phyloP scores from a whole-genome alignment of 2,329 filamentous ascomycete species.

The Onygenales sp. region DNA sequence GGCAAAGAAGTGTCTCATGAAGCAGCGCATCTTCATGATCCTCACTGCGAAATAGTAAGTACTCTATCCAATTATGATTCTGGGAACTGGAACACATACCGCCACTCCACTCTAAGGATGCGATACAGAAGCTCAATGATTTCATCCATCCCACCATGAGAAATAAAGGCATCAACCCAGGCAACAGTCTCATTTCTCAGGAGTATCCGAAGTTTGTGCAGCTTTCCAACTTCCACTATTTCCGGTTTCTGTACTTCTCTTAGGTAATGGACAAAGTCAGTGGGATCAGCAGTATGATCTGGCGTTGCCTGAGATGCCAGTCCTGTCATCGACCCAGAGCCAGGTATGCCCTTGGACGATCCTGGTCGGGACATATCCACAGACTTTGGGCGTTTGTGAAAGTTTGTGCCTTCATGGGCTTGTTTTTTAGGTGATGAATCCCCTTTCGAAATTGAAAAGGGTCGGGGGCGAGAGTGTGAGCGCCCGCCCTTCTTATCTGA shows the following conservation, averaged over 20 bases:
- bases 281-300: constrained; percentile 64
- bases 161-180: constrained; percentile 90
- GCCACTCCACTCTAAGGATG: constrained; percentile 95
- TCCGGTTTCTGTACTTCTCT: constrained; percentile 72
- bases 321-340: constrained; percentile 48
- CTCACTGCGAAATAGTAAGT: constrained; percentile 51
- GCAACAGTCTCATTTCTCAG: constrained; percentile 89
- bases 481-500: constrained; percentile 30
- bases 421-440: constrained; percentile 66
- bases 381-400: constrained; percentile 63
- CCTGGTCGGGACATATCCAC: constrained; percentile 57
- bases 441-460: constrained; percentile 69
- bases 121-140: constrained; percentile 77
- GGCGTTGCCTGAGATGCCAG: constrained; percentile 42
- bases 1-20: constrained; percentile 82
- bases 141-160: constrained; percentile 83
- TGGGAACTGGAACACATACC: constrained; percentile 44
- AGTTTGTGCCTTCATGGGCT: constrained; percentile 55
- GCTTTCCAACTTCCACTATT: constrained; percentile 80
- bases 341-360: constrained; percentile 47
- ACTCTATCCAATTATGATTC: neutral
- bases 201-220: constrained; percentile 84
- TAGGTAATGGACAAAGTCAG: constrained; percentile 80
- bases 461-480: constrained; percentile 55
- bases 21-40: constrained; percentile 91